Percentiles rank a stretch among this genome's conserved stretches.
These are phyloP conservation scores for Poronia punctata DNA, from an alignment of 495 filamentous ascomycete species.

Conservation along the genomic window DNA sequence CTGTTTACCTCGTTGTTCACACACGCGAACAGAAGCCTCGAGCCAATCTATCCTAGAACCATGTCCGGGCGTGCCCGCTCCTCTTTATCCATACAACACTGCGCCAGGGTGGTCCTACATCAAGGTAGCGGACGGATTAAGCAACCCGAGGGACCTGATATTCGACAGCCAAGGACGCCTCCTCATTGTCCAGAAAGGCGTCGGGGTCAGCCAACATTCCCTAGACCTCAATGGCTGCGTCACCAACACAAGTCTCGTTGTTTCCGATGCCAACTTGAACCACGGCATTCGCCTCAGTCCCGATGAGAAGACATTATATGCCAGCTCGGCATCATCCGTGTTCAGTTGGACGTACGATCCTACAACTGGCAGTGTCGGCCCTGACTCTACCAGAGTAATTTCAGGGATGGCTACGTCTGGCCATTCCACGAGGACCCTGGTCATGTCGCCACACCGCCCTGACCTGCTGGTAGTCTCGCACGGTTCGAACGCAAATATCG, in stretches of 20 bases:
- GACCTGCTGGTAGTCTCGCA: slow-evolving; percentile 53
- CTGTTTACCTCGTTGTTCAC: too few species aligned
- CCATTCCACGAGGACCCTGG: slow-evolving; percentile 58
- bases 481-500: slow-evolving; percentile 57
- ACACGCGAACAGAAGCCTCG: neutral
- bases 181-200: slow-evolving; percentile 50
- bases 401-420: slow-evolving; percentile 51
- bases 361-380: slow-evolving; percentile 30
- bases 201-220: slow-evolving; percentile 47
- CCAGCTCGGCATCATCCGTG: slow-evolving; percentile 49
- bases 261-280: slow-evolving; percentile 22
- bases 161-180: slow-evolving; percentile 55
- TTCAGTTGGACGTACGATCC: slow-evolving; percentile 58
- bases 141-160: slow-evolving; percentile 49
- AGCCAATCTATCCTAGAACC: slow-evolving; percentile 8
- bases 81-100: slow-evolving; percentile 38
- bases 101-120: slow-evolving; percentile 50
- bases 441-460: slow-evolving; percentile 43
- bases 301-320: slow-evolving; percentile 59
- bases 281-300: slow-evolving; percentile 60
- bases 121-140: slow-evolving; percentile 48
- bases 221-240: slow-evolving; percentile 40
- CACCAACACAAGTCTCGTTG: slow-evolving; percentile 4
- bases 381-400: slow-evolving; percentile 41
- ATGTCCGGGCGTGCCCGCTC: slow-evolving; percentile 21